Base-by-base conservation (phyloP, 2,329 filamentous ascomycete species). In the Biscogniauxia sp. region DNA sequence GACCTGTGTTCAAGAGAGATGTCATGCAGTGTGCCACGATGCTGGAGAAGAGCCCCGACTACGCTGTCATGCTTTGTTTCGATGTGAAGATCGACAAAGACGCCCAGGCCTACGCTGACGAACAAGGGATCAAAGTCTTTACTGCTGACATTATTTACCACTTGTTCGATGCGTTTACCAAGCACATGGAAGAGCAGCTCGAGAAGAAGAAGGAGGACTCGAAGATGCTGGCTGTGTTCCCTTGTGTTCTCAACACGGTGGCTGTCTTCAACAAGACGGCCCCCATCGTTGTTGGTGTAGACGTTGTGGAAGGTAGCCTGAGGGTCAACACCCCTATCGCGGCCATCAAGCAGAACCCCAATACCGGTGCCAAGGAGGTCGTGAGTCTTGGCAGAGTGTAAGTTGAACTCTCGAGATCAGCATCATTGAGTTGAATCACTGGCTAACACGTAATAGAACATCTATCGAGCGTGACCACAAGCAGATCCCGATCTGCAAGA, bases 51-150 rank as follows among this genome's bases (percentile, higher is more conserved):
- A 85, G 89, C 17, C 92, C 92, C 67, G 93, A 99, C 74, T 96
- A 89, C 69, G 95, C 95, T n/a, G 92, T 98, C 74, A 99, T 99
- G 95, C 88, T 99, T 55, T 98, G 95, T 77, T 99, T 99, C 84
- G 96, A 99, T 76, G 95, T 99, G 79, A 98, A 97, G 81, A 92
- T 99, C 17, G 95, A 99, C 79, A 98, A 97, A 77, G 95, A 99
- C 74, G 95, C 95, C 0, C 88, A 90, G 67, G 84, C 86, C 9
- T 96, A 98, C 70, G 95, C 95, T 11, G 92, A 97, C 19, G 93
- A 98, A 60, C 88, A 96, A 64, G 93, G 93, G 56, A 91, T 99
- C 79, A 98, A 96, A 82, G 91, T 99, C 70, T 99, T 99, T 81
- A 96, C 92, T 2, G 95, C 96, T 2, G 94, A 99, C 77, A 99